Conservation (phyloP, 306 rosid genomes). For the Fragaria iinumae region DNA sequence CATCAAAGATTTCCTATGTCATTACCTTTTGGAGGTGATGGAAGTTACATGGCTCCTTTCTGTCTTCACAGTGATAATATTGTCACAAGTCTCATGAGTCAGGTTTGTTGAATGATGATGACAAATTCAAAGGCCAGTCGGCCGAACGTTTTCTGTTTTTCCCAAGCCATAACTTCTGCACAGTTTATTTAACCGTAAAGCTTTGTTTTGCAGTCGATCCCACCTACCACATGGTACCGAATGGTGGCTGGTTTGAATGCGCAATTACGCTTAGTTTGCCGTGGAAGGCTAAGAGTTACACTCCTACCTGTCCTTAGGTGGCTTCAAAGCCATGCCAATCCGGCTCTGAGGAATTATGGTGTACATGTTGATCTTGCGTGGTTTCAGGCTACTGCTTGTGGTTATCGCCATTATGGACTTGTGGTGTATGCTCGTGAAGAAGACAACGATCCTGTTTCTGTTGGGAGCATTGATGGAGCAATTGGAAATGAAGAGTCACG, state of each 20-base stretch:
- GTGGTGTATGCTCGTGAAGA: constrained; percentile 63
- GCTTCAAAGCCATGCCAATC: constrained; percentile 92
- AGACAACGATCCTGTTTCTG: constrained; percentile 33
- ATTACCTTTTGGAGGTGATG: constrained; percentile 94
- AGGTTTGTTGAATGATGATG: constrained; percentile 59
- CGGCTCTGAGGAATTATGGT: constrained; percentile 67
- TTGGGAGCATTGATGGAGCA: constrained; percentile 44
- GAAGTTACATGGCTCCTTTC: constrained; percentile 96
- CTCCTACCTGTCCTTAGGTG: constrained; percentile 77
- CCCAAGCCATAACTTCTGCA: not conserved
- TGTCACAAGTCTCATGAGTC: constrained; percentile 95
- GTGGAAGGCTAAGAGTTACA: constrained; percentile 84
- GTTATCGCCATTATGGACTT: constrained; percentile 93
- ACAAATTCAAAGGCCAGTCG: constrained; percentile 10
- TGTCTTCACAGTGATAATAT: constrained; percentile 82
- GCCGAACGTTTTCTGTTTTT: constrained; percentile 3
- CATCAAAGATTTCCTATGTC: constrained; percentile 77
- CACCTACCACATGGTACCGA: constrained; percentile 92
- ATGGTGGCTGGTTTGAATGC: constrained; percentile 96
- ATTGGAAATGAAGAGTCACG: constrained; percentile 48
- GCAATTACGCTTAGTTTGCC: constrained; percentile 85
- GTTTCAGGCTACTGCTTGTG: constrained; percentile 85
- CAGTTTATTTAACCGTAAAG: not conserved
- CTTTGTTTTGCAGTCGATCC: constrained; percentile 63
- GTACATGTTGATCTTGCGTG: constrained; percentile 79